Base-by-base conservation (phyloP, 148 eudicot genomes). In the Amaranthus hypochondriacus region DNA sequence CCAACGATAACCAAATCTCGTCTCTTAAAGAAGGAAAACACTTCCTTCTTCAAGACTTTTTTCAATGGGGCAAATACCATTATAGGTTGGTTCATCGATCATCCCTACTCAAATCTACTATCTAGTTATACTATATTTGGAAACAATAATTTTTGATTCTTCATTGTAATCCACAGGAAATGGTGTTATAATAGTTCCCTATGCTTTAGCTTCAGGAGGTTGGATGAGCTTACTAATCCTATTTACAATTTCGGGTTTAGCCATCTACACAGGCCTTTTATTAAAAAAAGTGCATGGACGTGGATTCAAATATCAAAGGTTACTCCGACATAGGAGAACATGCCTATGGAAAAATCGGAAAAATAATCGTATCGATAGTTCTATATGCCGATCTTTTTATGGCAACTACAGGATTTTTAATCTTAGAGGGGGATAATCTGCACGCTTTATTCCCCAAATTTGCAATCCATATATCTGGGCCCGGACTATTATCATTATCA, bases 191-290 rank as follows among this genome's bases (percentile, higher is more conserved):
- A 3, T 8, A 49, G 44, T 66, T 9, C 56, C 70, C 0, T 66
- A 66, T 4, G 70, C 70, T 5, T 15, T 66, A 66, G 70, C 70
- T 5, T 0, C 54, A 0, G 55, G 70, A 66, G 70, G 55, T 47
- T 66, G 70, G 70, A 8, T 66, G 12, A 66, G 70, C 70, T n/a
- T 49, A 49, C 48, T 66, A 13, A 15, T 48, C 5, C 55, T 66
- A 0, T 15, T 66, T 6, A 6, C 4, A 2, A 66, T 66, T 5
- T 11, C 70, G 6, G 4, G 4, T 7, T 8, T 15, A 1, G 44
- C 55, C 0, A 66, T 55, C 0, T 66, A 66, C 21, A 5, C 70
- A 3, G 43, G 55, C 5, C 5, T 66, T 0, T 55, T 66, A 48
- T 6, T 66, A 1, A 66, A 66, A 66, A 66, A 11, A 55, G 7